Evolutionary conservation across 352 stramenopile genomes (phyloP), one percentile per base, ranked within the genome.

Genomic region (Phytophthora quininea): DNA sequence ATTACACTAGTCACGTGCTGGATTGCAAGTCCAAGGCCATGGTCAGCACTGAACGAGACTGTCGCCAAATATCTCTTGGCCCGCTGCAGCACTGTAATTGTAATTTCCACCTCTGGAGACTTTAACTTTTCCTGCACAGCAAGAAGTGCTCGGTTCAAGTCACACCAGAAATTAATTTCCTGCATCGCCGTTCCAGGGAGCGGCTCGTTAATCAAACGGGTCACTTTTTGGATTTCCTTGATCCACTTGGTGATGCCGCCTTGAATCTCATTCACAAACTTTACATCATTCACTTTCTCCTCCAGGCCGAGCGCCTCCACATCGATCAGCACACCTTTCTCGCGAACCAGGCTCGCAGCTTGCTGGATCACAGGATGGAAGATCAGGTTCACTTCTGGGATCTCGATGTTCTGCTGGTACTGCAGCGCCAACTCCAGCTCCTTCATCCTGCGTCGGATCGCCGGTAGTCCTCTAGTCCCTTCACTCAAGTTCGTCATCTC

Each of bases 161-260:
- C 91, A 50, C 81, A 92, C 96, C 96, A 98, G 69, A 98, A 98
- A 69, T 98, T 97, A 47, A 98, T 96, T 67, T 98, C 96, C 64
- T 98, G 93, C 58, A 96, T 93, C 11, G 90, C 81, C 11, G 86
- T 96, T 15, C 91, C 91, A 14, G 87, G 77, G n/a, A 96, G 64
- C n/a, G 89, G 88, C 51, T 96, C 89, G 48, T 87, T 88, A 30
- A 96, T 84, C 3, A 98, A 77, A 9, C 85, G 79, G 11, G 92
- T 98, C 43, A 98, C 91, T 77, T 97, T 97, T 65, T 98, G 93
- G 47, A 98, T 98, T 68, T 98, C 95, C 68, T 96, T 97, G 64
- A 98, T 96, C 95, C 95, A 98, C 54, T 94, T 92, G 75, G 95
- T 97, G n/a, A 98, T 91, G 33, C 88, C 86, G 38, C 78, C 86